Evolutionary conservation across 495 filamentous ascomycete species (phyloP), one percentile per base, ranked within the genome.

Genomic region (Xylaria cubensis): DNA sequence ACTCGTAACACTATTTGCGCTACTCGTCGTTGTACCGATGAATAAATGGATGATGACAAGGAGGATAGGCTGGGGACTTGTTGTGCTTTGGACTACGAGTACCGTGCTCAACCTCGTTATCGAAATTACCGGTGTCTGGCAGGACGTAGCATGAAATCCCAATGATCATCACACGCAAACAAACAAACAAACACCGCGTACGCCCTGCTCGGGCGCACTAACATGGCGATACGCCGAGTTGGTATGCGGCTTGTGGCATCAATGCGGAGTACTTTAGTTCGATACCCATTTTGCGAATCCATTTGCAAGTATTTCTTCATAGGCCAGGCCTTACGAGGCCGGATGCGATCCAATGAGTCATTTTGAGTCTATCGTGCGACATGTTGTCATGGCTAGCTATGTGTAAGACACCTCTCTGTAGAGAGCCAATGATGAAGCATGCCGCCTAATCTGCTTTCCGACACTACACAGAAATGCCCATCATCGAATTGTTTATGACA

Each of bases 41-140:
- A 97, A 97, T 80, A 88, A 88, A 70, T 99, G 97, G 97, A 86
- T 88, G 58, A 94, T 99, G 93, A 94, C 90, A 78, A 86, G 89
- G 67, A 90, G 83, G 77, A 93, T 98, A 73, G 96, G 96, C 17
- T 95, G 88, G 88, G 89, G 88, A 3, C 79, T 98, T 72, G 90
- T 98, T 76, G 87, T 79, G n/a, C 82, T 99, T 13, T 99, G 96
- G 96, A 83, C 81, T 21, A 80, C 93, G n/a, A 94, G 93, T 80
- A 98, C 96, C 3, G 72, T 93, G 36, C 84, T 90, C 7, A 99
- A 98, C 82, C 82, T 99, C 3, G 86, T 89, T 61, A 87, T 95
- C n/a, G 96, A 99, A 83, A 70, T 94, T 48, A 85, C 82, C n/a
- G 90, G 90, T 6, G 75, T 77, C 44, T 87, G 82, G 75, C 77